Conservation (phyloP, 2,329 filamentous ascomycete genomes). For the Diaporthe vexans region DNA sequence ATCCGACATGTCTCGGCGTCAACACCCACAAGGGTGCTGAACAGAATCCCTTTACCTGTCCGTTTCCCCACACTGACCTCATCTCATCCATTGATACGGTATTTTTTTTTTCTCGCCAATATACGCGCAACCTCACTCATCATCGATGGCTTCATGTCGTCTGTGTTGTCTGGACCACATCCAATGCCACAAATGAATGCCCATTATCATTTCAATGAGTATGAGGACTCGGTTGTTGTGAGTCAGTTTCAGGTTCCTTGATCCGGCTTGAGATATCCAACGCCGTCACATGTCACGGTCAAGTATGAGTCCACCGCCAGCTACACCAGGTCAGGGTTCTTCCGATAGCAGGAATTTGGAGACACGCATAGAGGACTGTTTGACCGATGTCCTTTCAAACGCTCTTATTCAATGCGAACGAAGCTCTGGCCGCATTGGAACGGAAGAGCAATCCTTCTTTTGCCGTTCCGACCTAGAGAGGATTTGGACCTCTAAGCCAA, state of each 20-base stretch:
- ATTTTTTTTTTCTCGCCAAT: too few species aligned
- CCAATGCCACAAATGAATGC: not conserved
- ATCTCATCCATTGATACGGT: not conserved
- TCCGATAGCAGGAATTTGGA: not conserved
- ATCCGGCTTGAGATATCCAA: not conserved
- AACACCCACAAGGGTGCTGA: not conserved
- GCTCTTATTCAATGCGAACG: conserved; percentile 4
- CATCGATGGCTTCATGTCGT: not conserved
- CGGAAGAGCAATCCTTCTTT: conserved; percentile 31
- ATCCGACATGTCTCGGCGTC: not conserved
- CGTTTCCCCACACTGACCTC: not conserved
- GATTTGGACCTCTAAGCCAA: conserved; percentile 5
- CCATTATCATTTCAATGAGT: not conserved
- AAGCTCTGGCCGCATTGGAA: not conserved
- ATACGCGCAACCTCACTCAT: not conserved
- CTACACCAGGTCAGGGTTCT: not conserved
- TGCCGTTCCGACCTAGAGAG: conserved; percentile 32
- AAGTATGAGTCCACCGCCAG: not conserved
- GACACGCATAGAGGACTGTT: conserved; percentile 10
- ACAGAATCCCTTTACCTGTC: not conserved
- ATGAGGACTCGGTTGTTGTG: not conserved
- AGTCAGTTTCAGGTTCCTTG: not conserved
- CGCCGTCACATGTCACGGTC: not conserved
- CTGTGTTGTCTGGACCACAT: not conserved
- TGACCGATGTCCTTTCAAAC: not conserved